phyloP scores from a whole-genome alignment of 768 basidiomycete species.

The Termitomyces titanicus region DNA sequence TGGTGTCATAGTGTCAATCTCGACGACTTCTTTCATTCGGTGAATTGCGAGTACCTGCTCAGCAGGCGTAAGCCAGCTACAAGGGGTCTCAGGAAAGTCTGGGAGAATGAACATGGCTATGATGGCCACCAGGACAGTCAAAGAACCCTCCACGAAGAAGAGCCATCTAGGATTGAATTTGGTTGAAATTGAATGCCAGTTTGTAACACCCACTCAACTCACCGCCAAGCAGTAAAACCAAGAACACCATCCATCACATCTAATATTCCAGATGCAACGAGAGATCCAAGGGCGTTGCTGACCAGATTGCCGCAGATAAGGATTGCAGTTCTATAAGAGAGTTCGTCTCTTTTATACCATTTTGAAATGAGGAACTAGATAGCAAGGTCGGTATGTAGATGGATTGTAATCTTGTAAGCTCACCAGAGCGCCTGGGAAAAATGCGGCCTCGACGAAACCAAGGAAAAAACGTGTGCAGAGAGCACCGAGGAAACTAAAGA shows the following conservation, averaged over 20 bases:
- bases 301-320: conserved; percentile 76
- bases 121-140: conserved; percentile 55
- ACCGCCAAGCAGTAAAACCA: conserved; percentile 81
- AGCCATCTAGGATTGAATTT: conserved; percentile 51
- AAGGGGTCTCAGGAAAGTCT: conserved; percentile 69
- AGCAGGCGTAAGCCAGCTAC: conserved; percentile 55
- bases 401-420: conserved; percentile 3
- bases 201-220: conserved; percentile 16
- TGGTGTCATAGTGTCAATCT: conserved; percentile 46
- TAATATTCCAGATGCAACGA: conserved; percentile 80
- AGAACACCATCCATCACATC: conserved; percentile 69
- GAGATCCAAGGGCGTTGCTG: conserved; percentile 81
- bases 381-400: neutral
- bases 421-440: conserved; percentile 62
- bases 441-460: conserved; percentile 66
- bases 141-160: conserved; percentile 68
- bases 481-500: conserved; percentile 58
- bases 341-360: conserved; percentile 77
- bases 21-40: conserved; percentile 67
- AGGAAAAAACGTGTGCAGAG: conserved; percentile 76
- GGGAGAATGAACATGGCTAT: conserved; percentile 68
- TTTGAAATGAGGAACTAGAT: conserved; percentile 58
- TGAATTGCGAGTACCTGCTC: conserved; percentile 59
- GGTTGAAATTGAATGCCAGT: neutral
- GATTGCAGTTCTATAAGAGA: conserved; percentile 70